Conservation (phyloP, 129 eudicot genomes). For the Flaveria sonorensis region DNA sequence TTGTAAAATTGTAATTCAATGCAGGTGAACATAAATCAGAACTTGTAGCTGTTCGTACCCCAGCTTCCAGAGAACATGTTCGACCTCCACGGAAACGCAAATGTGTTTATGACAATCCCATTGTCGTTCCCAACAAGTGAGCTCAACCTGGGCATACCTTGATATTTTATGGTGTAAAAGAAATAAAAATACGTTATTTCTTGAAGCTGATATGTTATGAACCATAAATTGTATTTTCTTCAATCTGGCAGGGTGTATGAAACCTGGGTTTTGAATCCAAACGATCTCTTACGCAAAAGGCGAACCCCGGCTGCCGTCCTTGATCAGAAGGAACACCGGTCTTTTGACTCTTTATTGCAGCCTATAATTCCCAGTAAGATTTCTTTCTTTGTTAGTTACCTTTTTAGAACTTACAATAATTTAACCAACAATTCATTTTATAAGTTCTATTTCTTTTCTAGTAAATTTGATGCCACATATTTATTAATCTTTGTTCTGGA, state of each 20-base stretch:
- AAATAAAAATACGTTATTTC: background rate
- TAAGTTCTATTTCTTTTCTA: constrained; percentile 1
- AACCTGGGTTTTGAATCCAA: constrained; percentile 52
- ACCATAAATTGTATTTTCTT: constrained; percentile 5
- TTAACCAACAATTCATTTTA: background rate
- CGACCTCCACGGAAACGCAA: constrained; percentile 50
- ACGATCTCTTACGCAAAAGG: constrained; percentile 48
- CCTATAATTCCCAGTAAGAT: constrained; percentile 67
- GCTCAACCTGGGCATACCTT: constrained; percentile 20
- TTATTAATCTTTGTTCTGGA: constrained; percentile 7
- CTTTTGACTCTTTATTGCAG: constrained; percentile 38
- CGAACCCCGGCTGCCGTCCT: constrained; percentile 41
- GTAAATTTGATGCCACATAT: background rate
- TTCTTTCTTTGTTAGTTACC: background rate
- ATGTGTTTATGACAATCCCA: constrained; percentile 36
- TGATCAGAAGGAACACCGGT: constrained; percentile 38
- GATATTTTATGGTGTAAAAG: background rate
- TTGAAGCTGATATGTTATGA: background rate
- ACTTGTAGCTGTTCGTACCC: constrained; percentile 56
- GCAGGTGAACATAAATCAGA: constrained; percentile 47
- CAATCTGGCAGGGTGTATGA: constrained; percentile 48
- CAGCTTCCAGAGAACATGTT: constrained; percentile 56
- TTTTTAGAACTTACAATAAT: background rate
- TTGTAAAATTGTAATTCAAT: constrained; percentile 16
- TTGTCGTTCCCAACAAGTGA: constrained; percentile 47